Conservation (phyloP, 2,329 filamentous ascomycete species). For the Drechslerella stenobrocha region DNA sequence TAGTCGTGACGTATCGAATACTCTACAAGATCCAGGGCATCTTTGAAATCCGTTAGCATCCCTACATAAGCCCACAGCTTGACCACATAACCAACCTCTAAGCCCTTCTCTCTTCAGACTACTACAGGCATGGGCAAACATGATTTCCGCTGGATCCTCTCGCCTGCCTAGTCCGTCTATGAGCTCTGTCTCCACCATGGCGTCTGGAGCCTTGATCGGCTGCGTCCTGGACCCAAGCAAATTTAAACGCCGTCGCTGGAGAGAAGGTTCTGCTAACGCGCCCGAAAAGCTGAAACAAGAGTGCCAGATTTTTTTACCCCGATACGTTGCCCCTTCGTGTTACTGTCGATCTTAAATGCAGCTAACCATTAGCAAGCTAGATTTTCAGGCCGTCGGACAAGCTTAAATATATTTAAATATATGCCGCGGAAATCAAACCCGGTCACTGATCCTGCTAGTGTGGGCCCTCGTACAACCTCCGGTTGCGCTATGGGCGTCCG, state of each 20-base stretch:
- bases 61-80: too few species aligned
- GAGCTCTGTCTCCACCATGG: conserved; percentile 39
- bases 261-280: too few species aligned
- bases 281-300: too few species aligned
- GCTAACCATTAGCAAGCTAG: background rate
- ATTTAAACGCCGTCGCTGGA: background rate
- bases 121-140: conserved; percentile 31
- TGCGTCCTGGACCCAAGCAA: background rate
- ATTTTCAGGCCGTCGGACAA: background rate
- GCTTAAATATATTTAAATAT: background rate
- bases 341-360: background rate
- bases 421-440: too few species aligned
- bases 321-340: too few species aligned
- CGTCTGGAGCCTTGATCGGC: background rate
- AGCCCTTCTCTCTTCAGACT: conserved; percentile 35
- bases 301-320: too few species aligned
- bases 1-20: conserved; percentile 44
- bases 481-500: background rate
- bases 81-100: conserved; percentile 25
- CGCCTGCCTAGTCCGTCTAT: conserved; percentile 39
- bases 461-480: too few species aligned
- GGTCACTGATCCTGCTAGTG: too few species aligned
- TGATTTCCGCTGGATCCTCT: conserved; percentile 40
- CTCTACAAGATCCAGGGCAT: conserved; percentile 39
- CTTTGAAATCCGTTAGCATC: too few species aligned